Base-by-base conservation (phyloP, 2,329 filamentous ascomycete species). In the Aspergillus versicolor region DNA sequence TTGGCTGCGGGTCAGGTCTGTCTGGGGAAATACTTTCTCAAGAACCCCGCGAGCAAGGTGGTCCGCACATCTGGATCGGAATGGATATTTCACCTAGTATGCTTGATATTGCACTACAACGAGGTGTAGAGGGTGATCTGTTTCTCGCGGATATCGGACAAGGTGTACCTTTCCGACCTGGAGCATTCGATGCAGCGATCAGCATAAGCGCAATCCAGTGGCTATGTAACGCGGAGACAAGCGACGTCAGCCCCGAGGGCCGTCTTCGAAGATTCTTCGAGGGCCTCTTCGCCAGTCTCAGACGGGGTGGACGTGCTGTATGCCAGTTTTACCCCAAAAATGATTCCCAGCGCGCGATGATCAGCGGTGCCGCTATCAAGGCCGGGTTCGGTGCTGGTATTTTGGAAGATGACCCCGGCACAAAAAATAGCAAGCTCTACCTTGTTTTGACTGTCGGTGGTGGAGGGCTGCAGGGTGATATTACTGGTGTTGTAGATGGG, bases 311-410 rank as follows among this genome's bases (percentile, higher is more conserved):
- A 1, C 84, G 91, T 38, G 94, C 94, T 0, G 93, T 97, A 13
- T 96, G 92, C 72, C 94, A 99, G 70, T 99, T 99, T 75, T 99
- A 99, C 73, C 94, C 94, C 3, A 96, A 96, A 78, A 97, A 99
- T 73, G 89, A 95, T 65, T 82, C 85, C 61, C 94, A 99, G 78
- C 85, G 92, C 69, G 86, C 84, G 69, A 96, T 99, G 92, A 96
- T 99, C 65, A 91, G 88, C 51, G 83, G 85, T 58, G 94, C 94
- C 0, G 94, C 94, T 0, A 89, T 97, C 60, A 92, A 90, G 70
- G 94, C 94, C 1, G 94, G 94, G 0, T 99, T 99, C 68, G 93
- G 94, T 47, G 94, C 94, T 0, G 94, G 94, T 77, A 83, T 99
- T 34, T 79, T 99, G 47, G 93, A 97, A 75, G 94, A 99, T 75